Evolutionary conservation across 352 stramenopile species (phyloP), one percentile per base, ranked within the genome.

Genomic region (Phytopythium sindhum): DNA sequence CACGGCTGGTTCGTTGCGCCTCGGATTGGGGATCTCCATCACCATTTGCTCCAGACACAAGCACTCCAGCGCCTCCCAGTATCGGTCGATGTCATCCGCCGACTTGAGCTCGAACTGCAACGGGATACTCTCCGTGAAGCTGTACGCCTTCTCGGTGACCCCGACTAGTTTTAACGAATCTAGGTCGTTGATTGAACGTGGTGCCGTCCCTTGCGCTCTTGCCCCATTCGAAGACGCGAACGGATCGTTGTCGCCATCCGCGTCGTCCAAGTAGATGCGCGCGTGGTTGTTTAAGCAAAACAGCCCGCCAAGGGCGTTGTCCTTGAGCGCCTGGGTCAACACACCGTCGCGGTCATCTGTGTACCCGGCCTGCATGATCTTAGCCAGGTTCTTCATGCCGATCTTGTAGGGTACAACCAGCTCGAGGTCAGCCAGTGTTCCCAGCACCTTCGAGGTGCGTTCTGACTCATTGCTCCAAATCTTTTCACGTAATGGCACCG

Each of bases 11-110:
- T 80, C 82, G 48, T 90, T 88, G 29, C 64, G 74, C 17, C 68
- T 68, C 12, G 80, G 81, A 21, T 77, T 79, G 33, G 70, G 63
- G 14, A 93, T 80, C 65, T 93, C 84, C 80, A 90, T 91, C 21
- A 87, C 73, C 81, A 95, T 88, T 45, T 87, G 68, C 62, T 95
- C 86, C 4, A 93, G 67, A 53, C 83, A 93, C 1, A 93, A 64
- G 44, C 86, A 92, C 59, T 95, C 81, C 0, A 95, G 66, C 14
- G 84, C 77, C 60, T 93, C 84, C 86, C 86, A 95, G 61, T 89
- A 95, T 2, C 64, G 67, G 57, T 85, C 72, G 11, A 93, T 70
- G 28, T 91, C 74, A n/a, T 51, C 26, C 31, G 57, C 44, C 1
- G 66, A 74, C 21, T 70, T 41, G 44, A 93, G 78, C 2, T 61